Evolutionary conservation across 257 asterid genomes (phyloP).

Genomic region (Eustoma russellianum): DNA sequence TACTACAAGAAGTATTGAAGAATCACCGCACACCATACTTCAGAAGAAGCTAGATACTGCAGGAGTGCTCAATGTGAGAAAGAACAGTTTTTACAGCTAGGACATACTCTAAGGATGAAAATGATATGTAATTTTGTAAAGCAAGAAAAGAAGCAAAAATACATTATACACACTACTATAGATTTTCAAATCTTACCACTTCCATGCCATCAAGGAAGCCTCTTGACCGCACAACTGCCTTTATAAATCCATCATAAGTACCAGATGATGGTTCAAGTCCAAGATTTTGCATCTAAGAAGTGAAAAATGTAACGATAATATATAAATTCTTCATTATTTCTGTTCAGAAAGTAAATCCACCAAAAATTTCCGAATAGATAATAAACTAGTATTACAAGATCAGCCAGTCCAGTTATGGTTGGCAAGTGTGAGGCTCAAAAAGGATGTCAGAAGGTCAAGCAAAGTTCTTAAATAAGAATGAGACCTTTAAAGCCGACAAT

Average conservation of each 20-base stretch:
- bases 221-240: slow-evolving; percentile 45
- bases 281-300: slow-evolving; percentile 66
- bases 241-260: slow-evolving; percentile 57
- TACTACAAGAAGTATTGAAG: not conserved
- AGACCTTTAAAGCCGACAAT: not conserved
- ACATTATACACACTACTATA: not conserved
- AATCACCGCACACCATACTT: not conserved
- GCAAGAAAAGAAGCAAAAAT: not conserved
- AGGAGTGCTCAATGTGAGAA: too few species aligned
- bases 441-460: too few species aligned
- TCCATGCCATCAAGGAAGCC: slow-evolving; percentile 53
- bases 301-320: slow-evolving; percentile 12
- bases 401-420: not conserved
- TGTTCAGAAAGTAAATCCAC: not conserved
- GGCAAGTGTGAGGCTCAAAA: not conserved
- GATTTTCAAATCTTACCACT: slow-evolving; percentile 42
- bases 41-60: not conserved
- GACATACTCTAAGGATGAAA: too few species aligned
- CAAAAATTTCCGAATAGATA: not conserved
- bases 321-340: not conserved
- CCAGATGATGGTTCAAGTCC: slow-evolving; percentile 59
- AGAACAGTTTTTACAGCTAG: too few species aligned
- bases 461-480: too few species aligned
- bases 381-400: not conserved
- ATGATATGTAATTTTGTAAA: too few species aligned